A percentile compares a stretch with the other conserved stretches of the same genome.
These are phyloP conservation scores for Vachellia pachyceras DNA, from an alignment of 306 rosid species.

Conservation along the genomic window DNA sequence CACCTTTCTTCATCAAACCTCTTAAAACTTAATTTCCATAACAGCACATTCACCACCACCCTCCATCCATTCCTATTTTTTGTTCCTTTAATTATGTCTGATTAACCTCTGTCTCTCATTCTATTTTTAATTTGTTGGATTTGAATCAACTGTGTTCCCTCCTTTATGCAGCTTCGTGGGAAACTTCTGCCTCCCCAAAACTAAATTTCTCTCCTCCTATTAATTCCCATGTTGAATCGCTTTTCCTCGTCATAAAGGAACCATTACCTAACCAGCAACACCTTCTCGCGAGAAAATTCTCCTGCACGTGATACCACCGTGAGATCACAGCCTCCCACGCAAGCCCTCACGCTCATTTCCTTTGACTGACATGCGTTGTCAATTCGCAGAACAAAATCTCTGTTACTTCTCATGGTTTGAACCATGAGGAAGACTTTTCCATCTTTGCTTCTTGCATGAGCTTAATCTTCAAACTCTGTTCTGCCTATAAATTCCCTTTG, in stretches of 20 bases:
- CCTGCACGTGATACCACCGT: slow-evolving; percentile 36
- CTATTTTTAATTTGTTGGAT: no score
- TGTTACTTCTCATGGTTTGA: slow-evolving; percentile 23
- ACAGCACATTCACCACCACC: not conserved
- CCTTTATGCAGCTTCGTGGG: not conserved
- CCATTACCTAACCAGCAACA: slow-evolving; percentile 27
- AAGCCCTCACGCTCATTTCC: slow-evolving; percentile 35
- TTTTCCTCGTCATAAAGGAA: slow-evolving; percentile 13
- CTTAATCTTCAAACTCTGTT: not conserved
- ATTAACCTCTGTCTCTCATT: not conserved
- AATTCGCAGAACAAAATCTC: not conserved
- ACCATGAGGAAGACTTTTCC: slow-evolving; percentile 38
- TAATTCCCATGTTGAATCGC: not conserved
- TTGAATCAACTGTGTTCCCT: not conserved
- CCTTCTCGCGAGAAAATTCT: not conserved
- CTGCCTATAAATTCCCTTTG: slow-evolving; percentile 34
- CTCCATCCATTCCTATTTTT: not conserved
- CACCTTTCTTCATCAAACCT: not conserved
- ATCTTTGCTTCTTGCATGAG: not conserved
- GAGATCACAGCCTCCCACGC: slow-evolving; percentile 35
- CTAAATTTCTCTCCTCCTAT: not conserved
- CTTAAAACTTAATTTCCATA: not conserved
- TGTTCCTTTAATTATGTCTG: not conserved
- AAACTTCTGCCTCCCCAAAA: not conserved
- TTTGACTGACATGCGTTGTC: slow-evolving; percentile 40